A percentile compares a stretch with the other conserved stretches of the same genome.
Evolutionary conservation across 257 asterid species (phyloP).

Genomic region (Capsicum rhomboideum): DNA sequence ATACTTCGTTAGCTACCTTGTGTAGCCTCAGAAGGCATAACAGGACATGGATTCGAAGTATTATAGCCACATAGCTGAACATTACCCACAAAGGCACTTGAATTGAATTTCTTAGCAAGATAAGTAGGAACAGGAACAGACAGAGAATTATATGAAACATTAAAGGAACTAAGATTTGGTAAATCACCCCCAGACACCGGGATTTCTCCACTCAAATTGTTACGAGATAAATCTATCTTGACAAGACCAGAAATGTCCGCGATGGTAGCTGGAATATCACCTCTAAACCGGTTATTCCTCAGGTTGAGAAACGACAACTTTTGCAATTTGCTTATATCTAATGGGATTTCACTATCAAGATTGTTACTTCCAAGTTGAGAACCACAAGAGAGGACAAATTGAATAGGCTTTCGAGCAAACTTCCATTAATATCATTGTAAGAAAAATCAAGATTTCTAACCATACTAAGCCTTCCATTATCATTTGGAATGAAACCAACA

Average conservation of each 20-base stretch:
- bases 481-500: slow-evolving; percentile 35
- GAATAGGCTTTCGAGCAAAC: slow-evolving; percentile 34
- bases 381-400: slow-evolving; percentile 24
- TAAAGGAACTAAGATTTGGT: slow-evolving; percentile 49
- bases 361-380: slow-evolving; percentile 26
- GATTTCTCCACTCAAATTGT: slow-evolving; percentile 60
- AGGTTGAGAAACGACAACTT: slow-evolving; percentile 47
- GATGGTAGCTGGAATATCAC: slow-evolving; percentile 36
- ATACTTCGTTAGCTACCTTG: slow-evolving; percentile 35
- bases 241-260: slow-evolving; percentile 43
- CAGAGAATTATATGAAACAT: slow-evolving; percentile 71
- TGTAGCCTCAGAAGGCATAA: slow-evolving; percentile 13
- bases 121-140: slow-evolving; percentile 60
- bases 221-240: slow-evolving; percentile 55
- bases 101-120: slow-evolving; percentile 54
- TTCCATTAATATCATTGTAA: slow-evolving; percentile 48
- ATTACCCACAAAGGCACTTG: slow-evolving; percentile 67
- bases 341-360: slow-evolving; percentile 15
- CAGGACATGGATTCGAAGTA: slow-evolving; percentile 40
- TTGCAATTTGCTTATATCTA: slow-evolving; percentile 8
- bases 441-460: slow-evolving; percentile 46
- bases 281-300: slow-evolving; percentile 39
- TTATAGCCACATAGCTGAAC: slow-evolving; percentile 63
- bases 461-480: slow-evolving; percentile 33
- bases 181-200: slow-evolving; percentile 55